Evolutionary conservation across 306 rosid species (phyloP).

Genomic region (Vachellia collinsii): DNA sequence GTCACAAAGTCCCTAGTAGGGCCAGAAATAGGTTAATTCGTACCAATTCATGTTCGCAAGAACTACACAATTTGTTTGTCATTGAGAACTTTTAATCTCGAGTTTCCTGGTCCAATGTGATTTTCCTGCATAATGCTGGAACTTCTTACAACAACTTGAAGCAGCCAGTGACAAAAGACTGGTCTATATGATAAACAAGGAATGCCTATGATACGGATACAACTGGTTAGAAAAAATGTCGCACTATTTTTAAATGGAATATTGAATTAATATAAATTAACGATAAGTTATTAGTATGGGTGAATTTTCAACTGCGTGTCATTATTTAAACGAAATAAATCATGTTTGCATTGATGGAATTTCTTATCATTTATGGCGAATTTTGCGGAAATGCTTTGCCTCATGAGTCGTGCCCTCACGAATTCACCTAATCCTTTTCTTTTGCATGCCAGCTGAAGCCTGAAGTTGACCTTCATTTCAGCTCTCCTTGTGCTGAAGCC

Average conservation of each 20-base stretch:
- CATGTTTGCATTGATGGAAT: too few species aligned
- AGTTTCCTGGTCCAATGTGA: background rate
- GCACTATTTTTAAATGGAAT: too few species aligned
- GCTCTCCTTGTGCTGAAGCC: background rate
- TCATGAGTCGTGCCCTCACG: slow-evolving; percentile 12
- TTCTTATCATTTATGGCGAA: background rate
- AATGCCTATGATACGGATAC: too few species aligned
- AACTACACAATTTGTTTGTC: too few species aligned
- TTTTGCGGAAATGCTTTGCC: background rate
- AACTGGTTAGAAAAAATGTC: too few species aligned
- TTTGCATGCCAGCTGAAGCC: slow-evolving; percentile 34
- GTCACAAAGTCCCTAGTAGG: background rate
- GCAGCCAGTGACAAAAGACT: background rate
- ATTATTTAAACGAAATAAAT: too few species aligned
- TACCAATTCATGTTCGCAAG: background rate
- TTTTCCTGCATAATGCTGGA: background rate
- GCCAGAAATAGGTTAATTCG: too few species aligned
- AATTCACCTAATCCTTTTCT: slow-evolving; percentile 31
- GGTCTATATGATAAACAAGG: too few species aligned
- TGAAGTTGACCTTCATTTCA: slow-evolving; percentile 15
- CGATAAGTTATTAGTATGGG: too few species aligned
- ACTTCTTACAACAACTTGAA: background rate
- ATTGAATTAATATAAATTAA: too few species aligned
- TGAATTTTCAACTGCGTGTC: too few species aligned
- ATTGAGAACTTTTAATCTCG: too few species aligned